phyloP scores from a whole-genome alignment of 75 land plant species.

The Selaginella tamariscina region DNA sequence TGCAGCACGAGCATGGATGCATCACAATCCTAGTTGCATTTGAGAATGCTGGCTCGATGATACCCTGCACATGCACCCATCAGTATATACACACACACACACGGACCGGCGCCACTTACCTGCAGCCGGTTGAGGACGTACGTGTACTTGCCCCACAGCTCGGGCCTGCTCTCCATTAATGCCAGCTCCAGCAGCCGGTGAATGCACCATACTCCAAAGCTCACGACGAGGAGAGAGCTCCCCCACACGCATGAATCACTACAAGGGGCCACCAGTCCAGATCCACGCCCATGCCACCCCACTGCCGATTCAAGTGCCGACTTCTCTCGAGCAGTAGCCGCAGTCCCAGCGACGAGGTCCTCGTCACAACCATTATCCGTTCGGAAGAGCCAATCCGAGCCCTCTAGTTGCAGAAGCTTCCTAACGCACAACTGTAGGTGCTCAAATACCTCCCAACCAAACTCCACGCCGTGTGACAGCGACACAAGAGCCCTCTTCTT shows the following conservation, averaged over 20 bases:
- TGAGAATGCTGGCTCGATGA: conserved; percentile 77
- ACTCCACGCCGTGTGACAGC: conserved; percentile 12
- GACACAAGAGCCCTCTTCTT: conserved; percentile 16
- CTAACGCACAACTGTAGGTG: conserved; percentile 45
- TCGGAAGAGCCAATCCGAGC: conserved; percentile 84
- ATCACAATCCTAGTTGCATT: conserved; percentile 53
- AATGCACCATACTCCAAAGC: conserved; percentile 99
- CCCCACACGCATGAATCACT: conserved; percentile 80
- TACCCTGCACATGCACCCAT: conserved; percentile 38
- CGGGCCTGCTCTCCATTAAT: conserved; percentile 94
- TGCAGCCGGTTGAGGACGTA: conserved; percentile 96
- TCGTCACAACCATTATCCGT: conserved; percentile 76
- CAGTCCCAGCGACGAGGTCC: conserved; percentile 47
- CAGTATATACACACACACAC: background rate
- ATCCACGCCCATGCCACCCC: background rate
- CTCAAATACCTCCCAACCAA: conserved; percentile 45
- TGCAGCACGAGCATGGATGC: conserved; percentile 58
- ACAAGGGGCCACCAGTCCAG: conserved; percentile 58
- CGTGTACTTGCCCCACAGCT: conserved; percentile 98
- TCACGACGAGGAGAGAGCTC: conserved; percentile 37
- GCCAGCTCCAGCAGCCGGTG: conserved; percentile 68
- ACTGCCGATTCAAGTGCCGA: conserved; percentile 37
- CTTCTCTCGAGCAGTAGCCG: conserved; percentile 63
- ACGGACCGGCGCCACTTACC: conserved; percentile 30
- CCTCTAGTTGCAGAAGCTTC: conserved; percentile 65